phyloP scores from a whole-genome alignment of 352 stramenopile genomes.

The Pythium apleroticum region DNA sequence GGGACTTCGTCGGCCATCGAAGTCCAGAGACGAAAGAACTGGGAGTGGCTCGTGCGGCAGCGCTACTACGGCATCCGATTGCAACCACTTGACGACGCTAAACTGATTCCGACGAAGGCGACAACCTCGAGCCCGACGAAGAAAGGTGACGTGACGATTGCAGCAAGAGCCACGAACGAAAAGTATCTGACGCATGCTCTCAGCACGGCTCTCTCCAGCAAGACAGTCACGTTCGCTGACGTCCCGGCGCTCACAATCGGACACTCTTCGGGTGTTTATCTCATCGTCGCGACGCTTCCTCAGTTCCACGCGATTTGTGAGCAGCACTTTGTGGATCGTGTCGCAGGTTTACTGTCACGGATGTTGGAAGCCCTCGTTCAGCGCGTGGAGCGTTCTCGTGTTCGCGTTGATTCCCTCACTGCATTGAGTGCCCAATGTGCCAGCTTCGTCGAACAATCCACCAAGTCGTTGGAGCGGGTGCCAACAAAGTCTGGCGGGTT shows the following conservation, averaged over 20 bases:
- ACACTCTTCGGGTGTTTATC: constrained; percentile 32
- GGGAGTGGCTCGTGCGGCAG: constrained; percentile 13
- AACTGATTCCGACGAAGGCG: not conserved
- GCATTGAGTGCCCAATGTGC: constrained; percentile 34
- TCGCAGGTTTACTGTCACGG: constrained; percentile 36
- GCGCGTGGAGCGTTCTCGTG: constrained; percentile 45
- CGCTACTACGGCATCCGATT: constrained; percentile 18
- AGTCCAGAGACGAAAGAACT: constrained; percentile 6
- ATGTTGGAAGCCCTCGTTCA: constrained; percentile 33
- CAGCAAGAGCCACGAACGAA: constrained; percentile 27
- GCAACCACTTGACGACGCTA: not conserved
- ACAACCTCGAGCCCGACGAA: not conserved
- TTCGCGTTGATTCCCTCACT: constrained; percentile 31
- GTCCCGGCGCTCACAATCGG: constrained; percentile 30
- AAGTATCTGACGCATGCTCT: constrained; percentile 49
- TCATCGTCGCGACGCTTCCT: constrained; percentile 38
- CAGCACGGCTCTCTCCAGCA: constrained; percentile 35
- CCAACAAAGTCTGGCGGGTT: constrained; percentile 7
- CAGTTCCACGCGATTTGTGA: constrained; percentile 53
- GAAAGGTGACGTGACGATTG: not conserved
- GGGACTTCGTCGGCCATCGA: constrained; percentile 1
- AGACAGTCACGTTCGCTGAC: constrained; percentile 31
- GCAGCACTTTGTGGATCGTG: constrained; percentile 46
- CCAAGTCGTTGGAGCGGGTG: not conserved
- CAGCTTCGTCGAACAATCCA: constrained; percentile 14